Base-by-base conservation (phyloP, 2,329 filamentous ascomycete genomes). In the Aureobasidium sp. region DNA sequence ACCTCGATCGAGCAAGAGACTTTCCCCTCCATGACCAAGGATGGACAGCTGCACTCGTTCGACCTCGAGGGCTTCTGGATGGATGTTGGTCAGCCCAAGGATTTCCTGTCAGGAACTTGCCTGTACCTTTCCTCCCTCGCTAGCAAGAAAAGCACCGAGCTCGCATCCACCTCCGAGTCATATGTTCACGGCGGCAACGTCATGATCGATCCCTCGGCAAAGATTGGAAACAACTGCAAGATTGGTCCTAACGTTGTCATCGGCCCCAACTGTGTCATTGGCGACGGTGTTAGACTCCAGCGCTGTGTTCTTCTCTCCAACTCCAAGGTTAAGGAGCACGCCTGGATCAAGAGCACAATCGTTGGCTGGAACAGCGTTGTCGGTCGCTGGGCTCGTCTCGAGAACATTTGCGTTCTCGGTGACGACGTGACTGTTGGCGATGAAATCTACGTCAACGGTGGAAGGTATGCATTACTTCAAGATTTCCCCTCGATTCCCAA, bases 51-150 rank as follows among this genome's bases (percentile, higher is more conserved):
- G 66, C 93, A 97, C 83, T 96, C 91, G 1, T 97, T 96, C 74
- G 93, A 97, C 74, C 85, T 97, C 34, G 91, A 97, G 68, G 91
- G 93, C 69, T 97, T 95, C 85, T 97, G 93, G 93, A 97, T 97
- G 93, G 93, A 97, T 70, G 91, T 99, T 67, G 93, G 93, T 70
- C 93, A 99, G 79, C 93, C 93, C 70, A 99, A 97, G 82, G 93
- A 99, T 75, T 99, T 97, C 84, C 82, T 99, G 62, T 91, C 89
- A 25, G 93, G 93, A 66, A 97, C 94, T 65, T 97, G 93, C 79
- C 84, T 99, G 66, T 97, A 97, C 81, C 89, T 99, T 58, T 91
- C 90, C 51, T 96, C 91, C 3, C 84, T 97, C 64, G 84, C 91
- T 63, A 96, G 96, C 85, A 91, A 89, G 79, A 86, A 87, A 74